phyloP scores from a whole-genome alignment of 2,329 filamentous ascomycete genomes.

The Fusarium napiforme region DNA sequence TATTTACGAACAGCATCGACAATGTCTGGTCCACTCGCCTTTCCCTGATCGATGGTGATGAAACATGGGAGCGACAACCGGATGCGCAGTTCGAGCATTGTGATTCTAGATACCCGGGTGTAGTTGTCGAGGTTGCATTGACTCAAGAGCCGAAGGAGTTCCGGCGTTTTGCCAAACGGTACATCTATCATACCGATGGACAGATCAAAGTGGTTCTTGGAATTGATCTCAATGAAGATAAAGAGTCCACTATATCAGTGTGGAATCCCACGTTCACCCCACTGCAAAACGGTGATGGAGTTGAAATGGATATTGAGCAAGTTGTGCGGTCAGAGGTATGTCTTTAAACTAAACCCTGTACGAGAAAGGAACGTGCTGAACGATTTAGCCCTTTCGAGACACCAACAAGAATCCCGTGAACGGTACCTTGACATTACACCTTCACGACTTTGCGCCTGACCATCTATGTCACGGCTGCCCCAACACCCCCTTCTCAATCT shows the following conservation, averaged over 20 bases:
- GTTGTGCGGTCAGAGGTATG: no score
- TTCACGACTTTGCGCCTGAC: background rate
- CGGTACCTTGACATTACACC: accelerated
- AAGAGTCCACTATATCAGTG: background rate
- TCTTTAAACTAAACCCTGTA: no score
- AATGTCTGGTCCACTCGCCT: no score
- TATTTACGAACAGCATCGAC: no score
- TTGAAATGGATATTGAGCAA: background rate
- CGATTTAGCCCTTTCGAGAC: background rate
- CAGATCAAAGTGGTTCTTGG: background rate
- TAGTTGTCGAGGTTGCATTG: accelerated
- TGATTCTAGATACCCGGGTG: accelerated
- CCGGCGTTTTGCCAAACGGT: accelerated
- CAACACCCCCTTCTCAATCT: background rate
- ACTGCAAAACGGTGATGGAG: accelerated
- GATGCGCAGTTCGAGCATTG: background rate
- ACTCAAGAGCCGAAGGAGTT: accelerated
- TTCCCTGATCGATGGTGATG: no score
- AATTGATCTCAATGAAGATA: accelerated
- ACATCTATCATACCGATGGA: background rate
- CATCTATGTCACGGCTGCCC: accelerated
- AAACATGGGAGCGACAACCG: accelerated
- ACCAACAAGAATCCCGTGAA: accelerated
- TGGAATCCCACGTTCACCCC: background rate
- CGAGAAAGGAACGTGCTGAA: background rate